A percentile compares a stretch with the other conserved stretches of the same genome.
Evolutionary conservation across 768 basidiomycete genomes (phyloP).

Genomic region (Amanita pallidorosea): DNA sequence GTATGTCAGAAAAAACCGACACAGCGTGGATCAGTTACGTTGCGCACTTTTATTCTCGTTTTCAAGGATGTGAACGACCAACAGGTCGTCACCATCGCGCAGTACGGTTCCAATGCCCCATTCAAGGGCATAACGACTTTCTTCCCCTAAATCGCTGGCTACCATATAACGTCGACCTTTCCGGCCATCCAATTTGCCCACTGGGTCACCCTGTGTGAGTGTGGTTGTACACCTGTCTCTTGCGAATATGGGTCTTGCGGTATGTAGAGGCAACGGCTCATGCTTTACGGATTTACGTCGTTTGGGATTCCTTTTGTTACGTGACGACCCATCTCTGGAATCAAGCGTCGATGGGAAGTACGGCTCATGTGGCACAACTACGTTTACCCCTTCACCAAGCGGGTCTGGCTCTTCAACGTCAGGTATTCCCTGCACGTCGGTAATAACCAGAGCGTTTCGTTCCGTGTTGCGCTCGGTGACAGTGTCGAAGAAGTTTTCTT

Average conservation of each 20-base stretch:
- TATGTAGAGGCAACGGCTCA: constrained; percentile 55
- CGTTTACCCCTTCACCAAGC: constrained; percentile 86
- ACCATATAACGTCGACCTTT: constrained; percentile 72
- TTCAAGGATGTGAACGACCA: constrained; percentile 86
- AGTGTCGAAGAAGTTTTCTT: constrained; percentile 51
- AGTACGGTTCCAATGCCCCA: constrained; percentile 98
- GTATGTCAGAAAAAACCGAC: constrained; percentile 3
- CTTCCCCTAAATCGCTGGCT: constrained; percentile 91
- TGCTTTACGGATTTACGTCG: constrained; percentile 53
- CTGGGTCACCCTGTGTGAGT: constrained; percentile 79
- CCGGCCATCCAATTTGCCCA: constrained; percentile 35
- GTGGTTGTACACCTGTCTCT: constrained; percentile 89
- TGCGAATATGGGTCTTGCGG: constrained; percentile 76
- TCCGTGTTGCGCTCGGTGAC: constrained; percentile 86
- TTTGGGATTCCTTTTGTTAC: constrained; percentile 34
- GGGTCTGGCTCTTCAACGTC: constrained; percentile 69
- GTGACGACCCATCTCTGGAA: constrained; percentile 18
- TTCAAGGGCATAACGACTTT: constrained; percentile 90
- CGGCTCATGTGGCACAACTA: constrained; percentile 75
- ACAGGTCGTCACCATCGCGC: constrained; percentile 88
- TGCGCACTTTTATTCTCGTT: constrained; percentile 78
- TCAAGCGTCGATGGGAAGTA: constrained; percentile 73
- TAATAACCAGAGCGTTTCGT: constrained; percentile 51
- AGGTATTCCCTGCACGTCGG: constrained; percentile 20
- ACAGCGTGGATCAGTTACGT: neutral